A percentile compares a stretch with the other conserved stretches of the same genome.
Evolutionary conservation across 345 rosid species (phyloP).

Genomic region (Rhizophora mangle): DNA sequence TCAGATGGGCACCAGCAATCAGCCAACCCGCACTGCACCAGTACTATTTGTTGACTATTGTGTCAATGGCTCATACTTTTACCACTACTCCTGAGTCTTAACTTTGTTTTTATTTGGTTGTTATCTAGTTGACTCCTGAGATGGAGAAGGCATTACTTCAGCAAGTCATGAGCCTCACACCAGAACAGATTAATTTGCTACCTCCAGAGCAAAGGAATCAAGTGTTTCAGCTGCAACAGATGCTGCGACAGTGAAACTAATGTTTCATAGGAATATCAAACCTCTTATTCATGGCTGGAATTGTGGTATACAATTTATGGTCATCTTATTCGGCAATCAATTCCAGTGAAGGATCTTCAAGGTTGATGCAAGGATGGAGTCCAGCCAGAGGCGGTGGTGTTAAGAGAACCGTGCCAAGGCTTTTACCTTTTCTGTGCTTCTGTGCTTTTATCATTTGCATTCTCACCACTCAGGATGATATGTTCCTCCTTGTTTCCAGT

Average conservation of each 20-base stretch:
- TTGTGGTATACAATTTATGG: not conserved
- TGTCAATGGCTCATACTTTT: not conserved
- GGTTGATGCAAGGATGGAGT: not conserved
- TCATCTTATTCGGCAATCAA: not conserved
- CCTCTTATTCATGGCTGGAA: not conserved
- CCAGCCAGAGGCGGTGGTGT: too few species aligned
- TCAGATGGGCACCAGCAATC: slow-evolving; percentile 62
- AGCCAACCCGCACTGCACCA: slow-evolving; percentile 57
- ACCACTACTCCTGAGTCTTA: not conserved
- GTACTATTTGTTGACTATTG: slow-evolving; percentile 31
- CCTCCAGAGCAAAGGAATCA: slow-evolving; percentile 90
- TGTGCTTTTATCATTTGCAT: too few species aligned
- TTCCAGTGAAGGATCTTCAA: not conserved
- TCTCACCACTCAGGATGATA: too few species aligned
- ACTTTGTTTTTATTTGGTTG: not conserved
- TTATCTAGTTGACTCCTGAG: slow-evolving; percentile 74
- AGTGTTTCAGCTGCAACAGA: slow-evolving; percentile 93
- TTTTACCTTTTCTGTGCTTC: too few species aligned
- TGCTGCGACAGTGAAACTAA: slow-evolving; percentile 69
- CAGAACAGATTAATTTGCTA: slow-evolving; percentile 78
- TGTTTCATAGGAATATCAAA: not conserved
- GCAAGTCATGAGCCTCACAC: slow-evolving; percentile 97
- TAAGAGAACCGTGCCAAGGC: too few species aligned
- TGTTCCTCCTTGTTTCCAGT: too few species aligned
- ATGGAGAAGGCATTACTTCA: slow-evolving; percentile 98